Conservation (phyloP, 2,329 filamentous ascomycete species). For the Penicillium sp. region DNA sequence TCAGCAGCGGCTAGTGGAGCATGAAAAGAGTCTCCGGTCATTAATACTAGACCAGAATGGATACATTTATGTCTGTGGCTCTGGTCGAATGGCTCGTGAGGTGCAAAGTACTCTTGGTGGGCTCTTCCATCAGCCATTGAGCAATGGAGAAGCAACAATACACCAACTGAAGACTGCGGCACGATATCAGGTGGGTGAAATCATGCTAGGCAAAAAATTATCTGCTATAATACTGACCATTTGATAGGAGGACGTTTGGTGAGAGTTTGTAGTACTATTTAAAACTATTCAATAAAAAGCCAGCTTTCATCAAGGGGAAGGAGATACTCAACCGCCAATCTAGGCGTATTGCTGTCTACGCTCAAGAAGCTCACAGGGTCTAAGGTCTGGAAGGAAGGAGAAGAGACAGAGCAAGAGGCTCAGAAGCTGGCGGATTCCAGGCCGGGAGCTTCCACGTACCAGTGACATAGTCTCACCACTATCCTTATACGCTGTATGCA, state of each 20-base stretch:
- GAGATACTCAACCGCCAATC: background rate
- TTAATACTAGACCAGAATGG: background rate
- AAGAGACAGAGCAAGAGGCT: background rate
- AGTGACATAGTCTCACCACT: background rate
- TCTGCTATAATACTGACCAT: background rate
- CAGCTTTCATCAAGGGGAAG: background rate
- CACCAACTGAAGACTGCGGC: background rate
- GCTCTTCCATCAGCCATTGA: background rate
- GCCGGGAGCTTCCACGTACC: background rate
- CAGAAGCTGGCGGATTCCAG: background rate
- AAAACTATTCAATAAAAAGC: background rate
- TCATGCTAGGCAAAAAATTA: background rate
- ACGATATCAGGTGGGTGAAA: background rate
- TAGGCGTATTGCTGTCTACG: background rate
- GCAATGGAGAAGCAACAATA: background rate
- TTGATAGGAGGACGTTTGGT: background rate
- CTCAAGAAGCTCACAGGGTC: background rate
- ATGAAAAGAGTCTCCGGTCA: background rate
- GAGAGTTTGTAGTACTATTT: background rate
- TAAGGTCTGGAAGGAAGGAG: background rate
- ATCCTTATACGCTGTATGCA: background rate
- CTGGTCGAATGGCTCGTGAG: background rate
- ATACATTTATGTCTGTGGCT: background rate
- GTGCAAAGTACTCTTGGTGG: background rate
- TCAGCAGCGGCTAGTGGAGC: background rate